Evolutionary conservation across 305 asterid genomes (phyloP).

Genomic region (Fraxinus baroniana): DNA sequence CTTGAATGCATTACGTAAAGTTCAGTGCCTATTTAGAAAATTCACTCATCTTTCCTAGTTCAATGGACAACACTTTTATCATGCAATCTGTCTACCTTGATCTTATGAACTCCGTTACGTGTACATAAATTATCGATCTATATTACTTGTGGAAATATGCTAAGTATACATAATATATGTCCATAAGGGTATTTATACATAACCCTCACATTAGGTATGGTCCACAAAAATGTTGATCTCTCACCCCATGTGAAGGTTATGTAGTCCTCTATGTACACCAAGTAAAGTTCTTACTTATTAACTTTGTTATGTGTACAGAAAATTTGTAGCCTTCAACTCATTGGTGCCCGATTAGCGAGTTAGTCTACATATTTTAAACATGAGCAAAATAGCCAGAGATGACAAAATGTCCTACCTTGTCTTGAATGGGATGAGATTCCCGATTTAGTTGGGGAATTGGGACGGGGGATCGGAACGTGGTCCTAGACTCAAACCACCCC

Average conservation of each 20-base stretch:
- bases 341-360: neutral
- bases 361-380: neutral
- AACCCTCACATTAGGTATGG: no score
- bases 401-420: neutral
- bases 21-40: no score
- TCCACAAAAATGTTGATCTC: no score
- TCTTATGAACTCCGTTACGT: neutral
- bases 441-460: neutral
- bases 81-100: neutral
- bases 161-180: no score
- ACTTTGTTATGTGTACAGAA: no score
- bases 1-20: no score
- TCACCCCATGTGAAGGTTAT: no score
- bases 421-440: neutral
- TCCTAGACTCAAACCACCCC: neutral
- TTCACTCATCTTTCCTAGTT: neutral
- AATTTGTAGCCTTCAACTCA: neutral
- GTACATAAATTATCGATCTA: no score
- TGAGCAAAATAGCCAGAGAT: neutral
- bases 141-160: no score
- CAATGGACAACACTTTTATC: neutral
- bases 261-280: no score
- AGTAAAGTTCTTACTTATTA: no score
- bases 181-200: no score
- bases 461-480: neutral